Base-by-base conservation (phyloP, 2,329 filamentous ascomycete species). In the Chaetomiaceae sp. region DNA sequence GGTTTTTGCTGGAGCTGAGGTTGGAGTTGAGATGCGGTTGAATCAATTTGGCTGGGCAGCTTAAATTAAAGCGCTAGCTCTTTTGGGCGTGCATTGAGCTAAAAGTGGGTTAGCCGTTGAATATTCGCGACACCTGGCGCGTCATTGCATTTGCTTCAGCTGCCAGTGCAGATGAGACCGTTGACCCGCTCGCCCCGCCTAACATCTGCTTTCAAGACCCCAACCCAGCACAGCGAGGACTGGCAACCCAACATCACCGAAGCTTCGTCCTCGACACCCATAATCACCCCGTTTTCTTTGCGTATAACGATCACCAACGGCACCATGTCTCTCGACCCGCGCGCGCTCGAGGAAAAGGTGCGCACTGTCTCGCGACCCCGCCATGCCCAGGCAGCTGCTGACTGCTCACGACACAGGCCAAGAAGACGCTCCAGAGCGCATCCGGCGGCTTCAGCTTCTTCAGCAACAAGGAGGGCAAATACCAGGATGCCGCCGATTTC, bases 371-470 rank as follows among this genome's bases (percentile, higher is more conserved):
- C 40, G 27, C 45, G 37, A 43, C 37, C 45, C 54, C 46, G 36
- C 49, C 34, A 54, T 29, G 22, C 44, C 48, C 53, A 9, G 4
- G 45, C 46, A 40, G 33, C 27, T 38, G 48, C 60, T 62, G 48
- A 29, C 42, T 2, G n/a, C 23, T 20, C 48, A 34, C 23, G 15
- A 39, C 52, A 61, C 69, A 96, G 91, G 94, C 94, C 75, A 89
- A 96, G 67, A 95, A 94, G 76, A 80, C 84, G 48, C 81, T 88
- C 23, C 74, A 84, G 64, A 78, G 86, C 62, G 91, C 92, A 37
- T 77, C 82, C 19, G 78, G 87, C 25, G 91, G 91, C 64, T 96
- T 96, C 74, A 89, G 85, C 69, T 84, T 96, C 72, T 96, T 99
- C 64, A 89, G 91, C 39, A 89, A 89, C 42, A 82, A 85, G 54